Conservation (phyloP, 768 basidiomycete genomes). For the Inosperma sp. region DNA sequence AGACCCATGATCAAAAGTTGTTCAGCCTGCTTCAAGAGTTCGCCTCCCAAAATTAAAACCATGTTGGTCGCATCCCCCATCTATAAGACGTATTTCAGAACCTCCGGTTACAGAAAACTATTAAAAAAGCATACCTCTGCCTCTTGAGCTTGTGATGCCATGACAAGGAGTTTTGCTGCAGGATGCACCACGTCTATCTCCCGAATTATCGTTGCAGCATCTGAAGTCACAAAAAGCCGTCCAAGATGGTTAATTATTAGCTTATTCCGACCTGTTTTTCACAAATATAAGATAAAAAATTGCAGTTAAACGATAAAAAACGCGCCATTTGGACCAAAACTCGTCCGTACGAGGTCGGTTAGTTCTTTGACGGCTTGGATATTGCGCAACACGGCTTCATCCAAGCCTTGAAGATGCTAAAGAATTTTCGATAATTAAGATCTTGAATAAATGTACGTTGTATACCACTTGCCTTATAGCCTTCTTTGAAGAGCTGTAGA, state of each 20-base stretch:
- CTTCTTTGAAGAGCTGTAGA: conserved; percentile 94
- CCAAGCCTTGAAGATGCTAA: conserved; percentile 78
- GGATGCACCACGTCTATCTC: conserved; percentile 99
- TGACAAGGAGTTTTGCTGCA: conserved; percentile 97
- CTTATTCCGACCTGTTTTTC: conserved; percentile 85
- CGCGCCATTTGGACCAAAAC: conserved; percentile 94
- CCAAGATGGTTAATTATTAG: conserved; percentile 97
- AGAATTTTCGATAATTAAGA: conserved; percentile 7
- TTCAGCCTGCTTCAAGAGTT: conserved; percentile 91
- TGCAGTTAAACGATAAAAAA: conserved; percentile 14
- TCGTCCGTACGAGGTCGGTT: conserved; percentile 91
- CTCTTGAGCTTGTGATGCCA: conserved; percentile 97
- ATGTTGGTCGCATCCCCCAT: conserved; percentile 98
- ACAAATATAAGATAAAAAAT: conserved; percentile 1
- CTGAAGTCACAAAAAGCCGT: conserved; percentile 93
- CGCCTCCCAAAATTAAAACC: conserved; percentile 92
- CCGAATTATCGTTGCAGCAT: conserved; percentile 97
- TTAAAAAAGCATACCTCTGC: conserved; percentile 83
- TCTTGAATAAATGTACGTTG: background rate
- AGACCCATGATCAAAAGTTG: conserved; percentile 92
- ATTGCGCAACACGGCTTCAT: conserved; percentile 96
- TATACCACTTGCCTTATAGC: conserved; percentile 89
- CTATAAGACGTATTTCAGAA: conserved; percentile 40
- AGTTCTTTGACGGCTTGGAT: conserved; percentile 95
- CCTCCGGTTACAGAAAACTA: conserved; percentile 10